Conservation (phyloP, 2,329 filamentous ascomycete species). For the Colletotrichum simmondsii region DNA sequence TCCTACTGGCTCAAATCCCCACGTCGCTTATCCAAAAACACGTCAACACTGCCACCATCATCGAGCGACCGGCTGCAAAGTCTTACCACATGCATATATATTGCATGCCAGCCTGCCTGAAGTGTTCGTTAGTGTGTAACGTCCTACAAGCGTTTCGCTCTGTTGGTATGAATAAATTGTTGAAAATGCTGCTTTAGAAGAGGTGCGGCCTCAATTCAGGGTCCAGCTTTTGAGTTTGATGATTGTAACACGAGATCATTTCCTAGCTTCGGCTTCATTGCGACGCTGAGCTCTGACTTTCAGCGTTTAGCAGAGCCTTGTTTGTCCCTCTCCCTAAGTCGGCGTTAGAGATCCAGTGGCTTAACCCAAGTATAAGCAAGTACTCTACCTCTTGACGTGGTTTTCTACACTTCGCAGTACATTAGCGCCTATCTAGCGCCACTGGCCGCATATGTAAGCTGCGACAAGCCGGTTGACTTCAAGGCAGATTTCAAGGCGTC, state of each 20-base stretch:
- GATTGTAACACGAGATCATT: background rate
- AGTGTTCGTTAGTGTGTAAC: background rate
- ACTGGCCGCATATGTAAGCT: background rate
- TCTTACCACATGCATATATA: background rate
- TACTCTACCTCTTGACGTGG: background rate
- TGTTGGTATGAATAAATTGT: background rate
- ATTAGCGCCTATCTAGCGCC: background rate
- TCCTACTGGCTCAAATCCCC: background rate
- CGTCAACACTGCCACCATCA: background rate
- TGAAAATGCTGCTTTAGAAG: background rate
- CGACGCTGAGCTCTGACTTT: accelerated
- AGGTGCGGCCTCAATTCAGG: background rate
- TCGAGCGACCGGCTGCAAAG: background rate
- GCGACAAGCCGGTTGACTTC: background rate
- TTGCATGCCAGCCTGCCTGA: background rate
- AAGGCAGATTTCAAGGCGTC: background rate
- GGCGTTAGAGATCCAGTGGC: too few relatives aligned
- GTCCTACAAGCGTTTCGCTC: background rate
- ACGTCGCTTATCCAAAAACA: background rate
- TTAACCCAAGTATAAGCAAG: too few relatives aligned
- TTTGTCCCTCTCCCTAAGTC: background rate
- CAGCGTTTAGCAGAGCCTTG: background rate
- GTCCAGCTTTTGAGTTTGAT: background rate
- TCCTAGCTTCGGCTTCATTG: background rate
- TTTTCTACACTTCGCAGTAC: background rate